Evolutionary conservation across 495 filamentous ascomycete genomes (phyloP), one percentile per base, ranked within the genome.

Genomic region (Neurospora tetrasperma): DNA sequence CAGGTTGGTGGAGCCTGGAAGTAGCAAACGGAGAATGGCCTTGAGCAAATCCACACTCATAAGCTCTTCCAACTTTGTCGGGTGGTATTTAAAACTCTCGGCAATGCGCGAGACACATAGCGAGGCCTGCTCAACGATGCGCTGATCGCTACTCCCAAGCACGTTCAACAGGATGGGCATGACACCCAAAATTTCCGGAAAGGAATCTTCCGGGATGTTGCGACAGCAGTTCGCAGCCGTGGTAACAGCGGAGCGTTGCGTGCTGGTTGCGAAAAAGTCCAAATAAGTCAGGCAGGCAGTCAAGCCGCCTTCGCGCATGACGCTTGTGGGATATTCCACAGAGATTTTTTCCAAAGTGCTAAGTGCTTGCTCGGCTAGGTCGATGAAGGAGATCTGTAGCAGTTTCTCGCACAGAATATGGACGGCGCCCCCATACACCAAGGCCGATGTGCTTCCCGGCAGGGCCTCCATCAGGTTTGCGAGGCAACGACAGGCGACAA

Each of bases 381-480:
- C 96, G 78, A 99, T 98, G 80, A 93, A 98, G 42, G 94, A 89
- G 70, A 97, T 97, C 78, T 98, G 94, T 71, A 98, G 83, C 59
- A 99, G 85, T 82, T 98, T 99, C 76, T 93, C 89, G 83, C 96
- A 98, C 16, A 99, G 84, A 31, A 98, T 89, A 2, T 96, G 95
- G 18, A 99, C 95, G 66, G 96, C 96, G 48, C 94, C 93, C 18
- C 94, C 94, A 79, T 98, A 98, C 43, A 98, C 96, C 31, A 99
- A 94, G 80, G 95, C 97, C 18, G 94, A 93, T 35, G 94, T 94
- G 70, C 96, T 94, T 20, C 93, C 89, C 31, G 96, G 94, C 31
- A 98, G 84, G 40, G 96, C 96, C 80, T 99, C 96, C 95, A 99
- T 99, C 41, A 99, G 81, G 76, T 99, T 98, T 69, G 96, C 96